Evolutionary conservation across 192 early-diverging fungal species (phyloP).

Genomic region (Coemansia sp.): DNA sequence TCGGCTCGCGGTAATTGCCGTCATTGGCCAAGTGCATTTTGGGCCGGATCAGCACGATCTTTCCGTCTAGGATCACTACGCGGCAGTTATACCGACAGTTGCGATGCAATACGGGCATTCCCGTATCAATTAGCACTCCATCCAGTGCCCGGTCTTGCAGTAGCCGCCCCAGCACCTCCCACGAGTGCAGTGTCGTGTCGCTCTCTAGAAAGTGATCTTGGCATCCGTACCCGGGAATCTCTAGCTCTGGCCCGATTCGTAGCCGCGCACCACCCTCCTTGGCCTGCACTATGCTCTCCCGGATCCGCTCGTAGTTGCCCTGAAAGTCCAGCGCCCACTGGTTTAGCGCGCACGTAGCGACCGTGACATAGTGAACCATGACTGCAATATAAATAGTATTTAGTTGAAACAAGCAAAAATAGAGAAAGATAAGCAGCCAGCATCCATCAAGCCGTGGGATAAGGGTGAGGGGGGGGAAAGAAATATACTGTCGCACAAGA

Average conservation of each 20-base stretch:
- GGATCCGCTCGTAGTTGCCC: conserved; percentile 88
- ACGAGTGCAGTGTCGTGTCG: conserved; percentile 94
- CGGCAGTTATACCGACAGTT: conserved; percentile 96
- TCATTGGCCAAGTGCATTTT: conserved; percentile 96
- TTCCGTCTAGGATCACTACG: conserved; percentile 76
- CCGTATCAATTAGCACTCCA: conserved; percentile 89
- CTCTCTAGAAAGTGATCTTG: conserved; percentile 97
- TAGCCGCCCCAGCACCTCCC: conserved; percentile 84
- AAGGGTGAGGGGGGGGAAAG: neutral
- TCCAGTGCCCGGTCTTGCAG: conserved; percentile 63
- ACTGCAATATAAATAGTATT: neutral
- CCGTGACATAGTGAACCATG: conserved; percentile 62
- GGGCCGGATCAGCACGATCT: conserved; percentile 94
- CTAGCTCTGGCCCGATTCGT: conserved; percentile 93
- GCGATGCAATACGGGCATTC: conserved; percentile 95
- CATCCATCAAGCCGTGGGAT: neutral
- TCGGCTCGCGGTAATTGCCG: conserved; percentile 95
- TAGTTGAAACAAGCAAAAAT: neutral
- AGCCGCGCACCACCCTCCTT: conserved; percentile 78
- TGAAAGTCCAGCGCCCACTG: conserved; percentile 97
- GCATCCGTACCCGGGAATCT: conserved; percentile 98
- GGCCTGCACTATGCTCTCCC: conserved; percentile 79
- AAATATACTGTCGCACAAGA: neutral
- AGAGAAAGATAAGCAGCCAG: neutral
- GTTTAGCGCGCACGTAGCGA: conserved; percentile 82